Conservation (phyloP, 805 yeast genomes). For the Candida palmyrensis region DNA sequence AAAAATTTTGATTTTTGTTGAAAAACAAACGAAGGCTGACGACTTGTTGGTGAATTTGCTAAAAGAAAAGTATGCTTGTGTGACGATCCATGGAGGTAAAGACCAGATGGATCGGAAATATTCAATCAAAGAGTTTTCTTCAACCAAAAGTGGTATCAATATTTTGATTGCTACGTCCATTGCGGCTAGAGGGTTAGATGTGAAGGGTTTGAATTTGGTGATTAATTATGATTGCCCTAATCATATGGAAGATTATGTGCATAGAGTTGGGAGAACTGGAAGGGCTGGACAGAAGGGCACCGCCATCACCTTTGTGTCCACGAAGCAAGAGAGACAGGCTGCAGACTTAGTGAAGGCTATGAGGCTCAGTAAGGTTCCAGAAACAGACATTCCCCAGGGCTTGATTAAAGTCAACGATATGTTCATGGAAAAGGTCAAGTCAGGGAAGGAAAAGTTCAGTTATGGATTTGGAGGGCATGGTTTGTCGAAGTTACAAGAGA, state of each 20-base stretch:
- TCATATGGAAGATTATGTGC: constrained; percentile 93
- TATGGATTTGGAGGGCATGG: constrained; percentile 96
- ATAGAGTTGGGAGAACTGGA: constrained; percentile 94
- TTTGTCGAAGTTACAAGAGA: constrained; percentile 66
- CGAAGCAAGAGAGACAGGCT: constrained; percentile 58
- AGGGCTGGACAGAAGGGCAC: constrained; percentile 78
- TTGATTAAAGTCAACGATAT: constrained; percentile 45
- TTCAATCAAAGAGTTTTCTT: constrained; percentile 63
- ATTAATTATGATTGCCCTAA: constrained; percentile 70
- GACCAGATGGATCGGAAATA: constrained; percentile 77
- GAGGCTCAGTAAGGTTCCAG: constrained; percentile 44
- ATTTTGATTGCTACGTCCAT: constrained; percentile 88
- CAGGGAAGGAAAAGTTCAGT: constrained; percentile 58
- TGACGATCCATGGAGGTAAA: constrained; percentile 87
- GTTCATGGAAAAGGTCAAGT: constrained; percentile 57
- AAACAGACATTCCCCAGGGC: constrained; percentile 44
- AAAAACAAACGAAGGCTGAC: constrained; percentile 86
- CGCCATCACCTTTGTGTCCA: constrained; percentile 56
- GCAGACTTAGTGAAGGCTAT: constrained; percentile 68
- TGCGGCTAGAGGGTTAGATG: constrained; percentile 93
- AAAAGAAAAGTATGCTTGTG: constrained; percentile 50
- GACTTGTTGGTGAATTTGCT: constrained; percentile 50
- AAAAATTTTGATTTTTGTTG: constrained; percentile 77
- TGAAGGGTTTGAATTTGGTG: constrained; percentile 77
- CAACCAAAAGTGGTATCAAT: constrained; percentile 48